Base-by-base conservation (phyloP, 2,329 filamentous ascomycete genomes). In the Trichoderma koningii region DNA sequence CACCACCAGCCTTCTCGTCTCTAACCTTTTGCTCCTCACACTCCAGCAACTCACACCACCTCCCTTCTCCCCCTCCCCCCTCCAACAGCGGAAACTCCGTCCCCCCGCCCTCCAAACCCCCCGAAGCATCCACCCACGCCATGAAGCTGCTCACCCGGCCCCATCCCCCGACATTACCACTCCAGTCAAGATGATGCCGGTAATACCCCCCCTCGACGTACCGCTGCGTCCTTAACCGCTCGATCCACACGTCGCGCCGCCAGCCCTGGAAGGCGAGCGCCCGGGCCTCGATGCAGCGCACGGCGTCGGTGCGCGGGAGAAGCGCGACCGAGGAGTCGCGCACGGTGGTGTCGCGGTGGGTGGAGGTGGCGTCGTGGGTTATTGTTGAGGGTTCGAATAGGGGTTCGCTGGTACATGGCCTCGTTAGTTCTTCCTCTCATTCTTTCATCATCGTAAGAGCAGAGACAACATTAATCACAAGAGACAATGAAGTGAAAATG, bases 131-230 rank as follows among this genome's bases (percentile, higher is more conserved):
- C 17, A 85, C 80, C 82, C 82, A 85, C 3, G 74, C 82, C 83
- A 85, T 85, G 63, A 84, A 78, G 68, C 81, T 84, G 68, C 81
- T 82, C 50, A 83, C 81, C 10, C 83, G 76, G 1, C 80, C 81
- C 80, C 80, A 82, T 2, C 81, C 80, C 4, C 74, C 74, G 1
- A 69, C 69, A 53, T 75, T 78, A 2, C 72, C 75, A 59, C 78
- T 81, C 82, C 82, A 85, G 75, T 85, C 83, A 67, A 82, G 85
- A 71, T 85, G 83, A 66, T 84, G 82, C 48, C 73, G 74, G 71
- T 85, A 85, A 72, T 84, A 82, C 1, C 82, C 82, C 5, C 75
- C 77, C 1, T 77, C 72, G 0, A 67, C 67, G 68, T 85, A 85
- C 30, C 80, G 77, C 74, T 85, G 83, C 26, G 81, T 81, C 41